Evolutionary conservation across 768 basidiomycete species (phyloP).

Genomic region (Tulasnella sp.): DNA sequence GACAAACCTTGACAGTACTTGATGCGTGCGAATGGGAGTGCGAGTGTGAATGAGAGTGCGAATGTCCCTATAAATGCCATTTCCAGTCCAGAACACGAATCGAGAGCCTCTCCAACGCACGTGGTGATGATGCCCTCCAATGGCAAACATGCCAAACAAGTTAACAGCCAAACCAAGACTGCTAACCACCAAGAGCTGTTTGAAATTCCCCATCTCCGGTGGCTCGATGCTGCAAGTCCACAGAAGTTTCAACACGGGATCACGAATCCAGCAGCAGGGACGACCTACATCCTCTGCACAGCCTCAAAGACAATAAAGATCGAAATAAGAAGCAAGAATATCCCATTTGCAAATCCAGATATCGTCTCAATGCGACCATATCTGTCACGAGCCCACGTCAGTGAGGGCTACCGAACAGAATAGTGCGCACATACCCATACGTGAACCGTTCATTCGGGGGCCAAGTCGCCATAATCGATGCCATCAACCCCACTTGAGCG

Average conservation of each 20-base stretch:
- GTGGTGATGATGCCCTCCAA: constrained; percentile 89
- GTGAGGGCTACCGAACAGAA: neutral
- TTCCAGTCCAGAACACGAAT: too few relatives aligned
- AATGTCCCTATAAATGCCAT: constrained; percentile 43
- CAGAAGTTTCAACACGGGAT: neutral
- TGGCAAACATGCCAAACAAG: constrained; percentile 96
- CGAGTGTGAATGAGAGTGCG: constrained; percentile 35
- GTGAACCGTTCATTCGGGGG: constrained; percentile 88
- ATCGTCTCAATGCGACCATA: constrained; percentile 95
- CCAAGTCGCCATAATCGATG: constrained; percentile 98
- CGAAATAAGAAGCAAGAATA: constrained; percentile 85
- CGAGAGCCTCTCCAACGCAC: too few relatives aligned
- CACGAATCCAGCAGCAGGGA: constrained; percentile 16
- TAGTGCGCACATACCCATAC: constrained; percentile 57
- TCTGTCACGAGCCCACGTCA: constrained; percentile 29
- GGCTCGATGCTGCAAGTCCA: constrained; percentile 55
- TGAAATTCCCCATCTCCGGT: constrained; percentile 90
- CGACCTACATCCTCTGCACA: constrained; percentile 72
- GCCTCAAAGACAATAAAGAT: constrained; percentile 99
- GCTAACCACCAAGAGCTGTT: constrained; percentile 80
- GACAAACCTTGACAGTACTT: neutral
- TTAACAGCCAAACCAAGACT: constrained; percentile 84
- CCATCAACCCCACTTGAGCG: constrained; percentile 74
- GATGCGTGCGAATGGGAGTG: constrained; percentile 22
- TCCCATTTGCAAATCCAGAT: constrained; percentile 95